Percentiles rank a stretch among this genome's conserved stretches.
These are phyloP conservation scores for Olyra latifolia DNA, from an alignment of 176 grass and related monocot genomes.

Conservation along the genomic window DNA sequence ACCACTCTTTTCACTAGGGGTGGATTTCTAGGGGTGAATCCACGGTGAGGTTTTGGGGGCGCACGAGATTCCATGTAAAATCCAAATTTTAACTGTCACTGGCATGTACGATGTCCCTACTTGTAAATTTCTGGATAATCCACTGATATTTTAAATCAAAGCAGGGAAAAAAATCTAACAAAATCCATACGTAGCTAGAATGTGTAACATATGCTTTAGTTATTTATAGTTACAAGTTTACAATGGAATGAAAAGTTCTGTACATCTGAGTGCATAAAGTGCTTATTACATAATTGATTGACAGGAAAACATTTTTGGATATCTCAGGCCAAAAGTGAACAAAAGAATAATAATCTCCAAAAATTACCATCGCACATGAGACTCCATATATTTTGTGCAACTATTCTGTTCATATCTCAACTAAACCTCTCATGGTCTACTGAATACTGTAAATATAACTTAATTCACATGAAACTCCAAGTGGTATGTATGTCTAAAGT, in stretches of 20 bases:
- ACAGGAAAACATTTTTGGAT: background rate
- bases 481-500: background rate
- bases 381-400: constrained; percentile 10
- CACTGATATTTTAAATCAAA: background rate
- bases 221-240: background rate
- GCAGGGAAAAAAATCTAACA: background rate
- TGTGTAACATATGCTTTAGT: background rate
- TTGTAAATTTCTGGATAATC: too few species aligned
- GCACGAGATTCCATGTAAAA: too few species aligned
- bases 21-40: too few species aligned
- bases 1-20: too few species aligned
- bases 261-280: constrained; percentile 6
- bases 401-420: constrained; percentile 53
- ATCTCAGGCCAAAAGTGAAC: constrained; percentile 34
- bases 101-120: too few species aligned
- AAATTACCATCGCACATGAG: background rate
- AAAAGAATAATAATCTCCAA: constrained; percentile 29
- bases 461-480: background rate
- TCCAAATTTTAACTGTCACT: too few species aligned
- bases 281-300: constrained; percentile 24
- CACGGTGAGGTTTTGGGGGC: too few species aligned
- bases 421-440: background rate
- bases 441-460: background rate
- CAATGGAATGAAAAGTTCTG: background rate
- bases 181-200: background rate